A percentile compares a stretch with the other conserved stretches of the same genome.
Evolutionary conservation across 2,329 filamentous ascomycete species (phyloP).

Genomic region (Talaromyces sp.): DNA sequence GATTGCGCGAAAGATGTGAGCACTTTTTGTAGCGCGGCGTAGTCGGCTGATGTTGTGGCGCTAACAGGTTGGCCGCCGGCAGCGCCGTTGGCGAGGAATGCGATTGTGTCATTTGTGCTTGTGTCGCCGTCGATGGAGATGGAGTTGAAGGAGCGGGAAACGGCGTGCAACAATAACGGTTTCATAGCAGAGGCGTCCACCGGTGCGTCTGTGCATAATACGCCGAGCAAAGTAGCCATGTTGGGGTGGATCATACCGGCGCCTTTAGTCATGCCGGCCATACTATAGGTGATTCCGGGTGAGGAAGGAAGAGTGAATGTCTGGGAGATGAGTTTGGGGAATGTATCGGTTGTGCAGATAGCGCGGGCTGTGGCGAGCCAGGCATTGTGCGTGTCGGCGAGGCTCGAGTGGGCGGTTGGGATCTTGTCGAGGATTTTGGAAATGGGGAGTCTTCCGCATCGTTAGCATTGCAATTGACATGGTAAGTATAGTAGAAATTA

Average conservation of each 20-base stretch:
- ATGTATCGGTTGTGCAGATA: conserved; percentile 98
- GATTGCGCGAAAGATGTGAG: conserved; percentile 76
- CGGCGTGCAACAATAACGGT: conserved; percentile 66
- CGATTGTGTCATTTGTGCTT: conserved; percentile 94
- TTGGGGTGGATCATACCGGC: conserved; percentile 99
- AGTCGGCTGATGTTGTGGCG: conserved; percentile 49
- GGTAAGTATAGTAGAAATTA: conserved; percentile 34
- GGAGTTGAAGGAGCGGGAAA: conserved; percentile 86
- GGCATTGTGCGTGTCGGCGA: conserved; percentile 73
- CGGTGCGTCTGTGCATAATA: conserved; percentile 87
- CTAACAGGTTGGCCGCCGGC: conserved; percentile 67
- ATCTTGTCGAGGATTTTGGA: conserved; percentile 82
- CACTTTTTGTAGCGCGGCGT: conserved; percentile 64
- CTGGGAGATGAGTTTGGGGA: conserved; percentile 87
- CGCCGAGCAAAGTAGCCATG: conserved; percentile 91
- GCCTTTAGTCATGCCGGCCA: conserved; percentile 95
- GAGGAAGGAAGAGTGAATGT: conserved; percentile 81
- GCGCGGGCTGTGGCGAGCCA: conserved; percentile 85
- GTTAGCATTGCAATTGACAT: neutral
- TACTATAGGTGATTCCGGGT: conserved; percentile 68
- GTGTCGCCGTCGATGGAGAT: conserved; percentile 97
- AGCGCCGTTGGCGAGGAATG: conserved; percentile 90
- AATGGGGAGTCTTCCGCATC: conserved; percentile 68
- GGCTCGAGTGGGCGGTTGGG: conserved; percentile 66
- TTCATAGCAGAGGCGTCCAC: conserved; percentile 66